Evolutionary conservation across 805 yeast species (phyloP), one percentile per base, ranked within the genome.

Genomic region (Clavispora santaluciae): DNA sequence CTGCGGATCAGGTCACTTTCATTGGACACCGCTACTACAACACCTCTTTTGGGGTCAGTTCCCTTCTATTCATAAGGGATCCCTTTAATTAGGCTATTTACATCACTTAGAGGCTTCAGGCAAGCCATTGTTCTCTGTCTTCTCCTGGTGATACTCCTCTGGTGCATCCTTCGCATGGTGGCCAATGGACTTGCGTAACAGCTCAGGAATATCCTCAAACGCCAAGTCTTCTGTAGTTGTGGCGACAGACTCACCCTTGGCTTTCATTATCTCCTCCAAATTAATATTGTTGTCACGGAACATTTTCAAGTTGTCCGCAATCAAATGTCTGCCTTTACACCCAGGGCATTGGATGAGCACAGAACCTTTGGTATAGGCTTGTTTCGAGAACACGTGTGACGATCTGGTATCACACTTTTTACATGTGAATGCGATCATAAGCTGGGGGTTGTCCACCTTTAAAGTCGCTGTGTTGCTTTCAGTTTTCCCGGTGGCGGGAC

Each of bases 281-380:
- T 83, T 87, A 53, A 86, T 75, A 48, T 75, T 71, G 20, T 78
- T 70, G 60, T 90, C 96, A n/a, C 81, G 78, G 56, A 90, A 89
- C 23, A 90, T 86, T 67, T 80, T 59, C 39, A 64, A 53, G 47
- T 60, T 59, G 58, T 91, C 98, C 0, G 97, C 95, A 30, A 91
- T 90, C 56, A 91, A 66, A 58, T 91, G 98, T 49, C 96, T 77
- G 55, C 78, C 82, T 49, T 83, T 74, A 60, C 98, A 91, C 12
- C 89, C 86, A 0, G 98, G 98, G 59, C 98, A 91, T 55, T 87
- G 88, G 18, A 91, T 83, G 38, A 88, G 65, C 3, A 91, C 95
- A 0, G 96, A 82, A 1, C 98, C 98, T 8, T 72, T 67, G 11
- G 83, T 78, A 59, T 91, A 91, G 0, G 96, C 90, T 63, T 91